Evolutionary conservation across 371 early-diverging fungal species (phyloP).

Genomic region (Syncephalastrum sp.): DNA sequence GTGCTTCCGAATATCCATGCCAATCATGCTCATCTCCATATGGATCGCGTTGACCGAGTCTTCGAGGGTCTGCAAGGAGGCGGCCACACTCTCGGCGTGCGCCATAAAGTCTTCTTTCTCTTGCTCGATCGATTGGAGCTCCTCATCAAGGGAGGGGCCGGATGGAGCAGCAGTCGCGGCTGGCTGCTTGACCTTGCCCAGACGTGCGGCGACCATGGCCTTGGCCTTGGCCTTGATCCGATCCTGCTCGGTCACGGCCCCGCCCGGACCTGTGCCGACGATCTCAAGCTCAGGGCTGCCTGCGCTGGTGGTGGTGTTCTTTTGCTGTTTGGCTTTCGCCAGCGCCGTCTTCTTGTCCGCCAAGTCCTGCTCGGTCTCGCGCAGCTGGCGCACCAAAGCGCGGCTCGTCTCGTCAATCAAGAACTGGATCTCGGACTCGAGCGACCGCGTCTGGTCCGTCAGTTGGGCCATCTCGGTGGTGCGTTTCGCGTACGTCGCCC

Average conservation of each 20-base stretch:
- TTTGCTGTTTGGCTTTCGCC: constrained; percentile 27
- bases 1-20: constrained; percentile 45
- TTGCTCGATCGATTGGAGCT: constrained; percentile 47
- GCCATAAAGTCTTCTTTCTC: constrained; percentile 51
- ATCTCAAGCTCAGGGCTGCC: constrained; percentile 27
- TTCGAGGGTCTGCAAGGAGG: constrained; percentile 33
- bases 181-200: constrained; percentile 46
- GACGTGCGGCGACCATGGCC: constrained; percentile 59
- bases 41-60: constrained; percentile 38
- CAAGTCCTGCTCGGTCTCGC: constrained; percentile 54
- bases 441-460: constrained; percentile 51
- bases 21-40: constrained; percentile 47
- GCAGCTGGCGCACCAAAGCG: constrained; percentile 41
- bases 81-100: constrained; percentile 39
- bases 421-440: constrained; percentile 50
- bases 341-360: constrained; percentile 51
- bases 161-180: not conserved
- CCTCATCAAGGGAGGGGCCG: constrained; percentile 42
- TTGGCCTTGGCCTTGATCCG: constrained; percentile 63
- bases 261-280: constrained; percentile 61
- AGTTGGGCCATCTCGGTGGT: constrained; percentile 48
- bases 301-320: constrained; percentile 8
- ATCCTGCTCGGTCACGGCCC: constrained; percentile 58
- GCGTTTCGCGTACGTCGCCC: constrained; percentile 36
- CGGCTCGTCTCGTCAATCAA: constrained; percentile 41